Evolutionary conservation across 768 basidiomycete genomes (phyloP).

Genomic region (Boletus vermiculosoides): DNA sequence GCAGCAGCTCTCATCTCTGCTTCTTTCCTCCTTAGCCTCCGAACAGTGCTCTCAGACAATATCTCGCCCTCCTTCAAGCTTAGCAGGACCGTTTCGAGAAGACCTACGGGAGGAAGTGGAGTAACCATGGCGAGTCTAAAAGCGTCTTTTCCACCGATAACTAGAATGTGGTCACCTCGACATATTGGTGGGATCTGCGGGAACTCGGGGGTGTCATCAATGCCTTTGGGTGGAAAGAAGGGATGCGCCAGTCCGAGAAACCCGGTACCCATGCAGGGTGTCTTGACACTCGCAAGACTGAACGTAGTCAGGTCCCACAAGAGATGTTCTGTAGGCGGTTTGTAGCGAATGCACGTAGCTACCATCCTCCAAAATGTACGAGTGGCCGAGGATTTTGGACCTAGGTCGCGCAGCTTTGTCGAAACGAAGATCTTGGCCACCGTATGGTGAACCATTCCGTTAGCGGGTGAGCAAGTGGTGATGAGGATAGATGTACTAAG

Average conservation of each 20-base stretch:
- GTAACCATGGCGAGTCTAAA: slow-evolving; percentile 17
- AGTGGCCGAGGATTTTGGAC: slow-evolving; percentile 21
- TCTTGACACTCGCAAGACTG: slow-evolving; percentile 26
- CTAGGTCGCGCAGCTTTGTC: slow-evolving; percentile 26
- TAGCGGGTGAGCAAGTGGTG: slow-evolving; percentile 23
- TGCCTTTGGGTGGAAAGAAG: background rate
- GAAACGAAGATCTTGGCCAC: slow-evolving; percentile 27
- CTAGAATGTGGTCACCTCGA: background rate
- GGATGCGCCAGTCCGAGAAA: slow-evolving; percentile 24
- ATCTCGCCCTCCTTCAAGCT: slow-evolving; percentile 24
- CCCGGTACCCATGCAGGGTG: slow-evolving; percentile 18
- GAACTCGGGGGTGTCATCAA: slow-evolving; percentile 24
- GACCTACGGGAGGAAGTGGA: slow-evolving; percentile 21
- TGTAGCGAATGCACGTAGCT: slow-evolving; percentile 24
- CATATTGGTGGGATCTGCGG: slow-evolving; percentile 20
- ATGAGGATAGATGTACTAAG: slow-evolving; percentile 29
- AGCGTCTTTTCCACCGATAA: slow-evolving; percentile 2
- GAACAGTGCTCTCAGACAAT: slow-evolving; percentile 26
- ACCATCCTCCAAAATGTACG: slow-evolving; percentile 29
- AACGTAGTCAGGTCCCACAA: slow-evolving; percentile 21
- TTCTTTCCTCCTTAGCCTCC: slow-evolving; percentile 26
- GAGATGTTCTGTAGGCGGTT: slow-evolving; percentile 22
- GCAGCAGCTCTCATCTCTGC: slow-evolving; percentile 20
- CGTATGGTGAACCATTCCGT: slow-evolving; percentile 30
- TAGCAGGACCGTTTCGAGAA: slow-evolving; percentile 21